Evolutionary conservation across 1,284 basidiomycete genomes (phyloP), one percentile per base, ranked within the genome.

Genomic region (Sanghuangporus baumii): DNA sequence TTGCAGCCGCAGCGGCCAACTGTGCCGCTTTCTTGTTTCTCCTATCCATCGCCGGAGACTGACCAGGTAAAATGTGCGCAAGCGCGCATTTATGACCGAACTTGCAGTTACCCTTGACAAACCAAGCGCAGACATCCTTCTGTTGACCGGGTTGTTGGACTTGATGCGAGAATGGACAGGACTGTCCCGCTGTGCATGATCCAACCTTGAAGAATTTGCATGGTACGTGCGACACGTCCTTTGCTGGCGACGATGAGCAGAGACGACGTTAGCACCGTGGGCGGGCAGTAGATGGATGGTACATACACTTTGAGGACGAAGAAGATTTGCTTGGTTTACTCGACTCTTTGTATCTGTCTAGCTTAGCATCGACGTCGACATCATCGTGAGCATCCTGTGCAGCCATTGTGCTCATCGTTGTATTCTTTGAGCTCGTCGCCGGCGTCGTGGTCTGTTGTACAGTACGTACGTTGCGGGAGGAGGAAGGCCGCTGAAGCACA

Each of bases 1-100:
- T 71, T 67, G 74, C 68, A 26, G 85, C 74, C 7, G 72, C 74
- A 6, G 81, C 76, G 26, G 84, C 88, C 48, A 84, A 79, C 71
- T 98, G 96, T 0, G 94, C 94, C 9, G 93, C 91, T 71, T 96
- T 94, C 82, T 98, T 98, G 78, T 99, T 98, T 81, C 97, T 96
- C 67, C 96, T 81, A 74, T 99, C 96, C 93, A 98, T 97, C 11
- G 90, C 85, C 86, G 95, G 88, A 67, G 85, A 89, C 77, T 98
- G 96, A 4, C 96, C 96, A 2, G 96, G 96, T 3, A 96, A 81
- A 59, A 98, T 82, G 72, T 98, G 96, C 1, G 95, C 95, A 38
- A 96, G 83, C 3, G 94, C 94, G 69, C 96, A 98, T 73, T 98
- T 98, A 80, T 98, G 95, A 8, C 91, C 96, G 71, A 98, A 98